Evolutionary conservation across 2,329 filamentous ascomycete species (phyloP), one percentile per base, ranked within the genome.

Genomic region (Fusarium papillatum): DNA sequence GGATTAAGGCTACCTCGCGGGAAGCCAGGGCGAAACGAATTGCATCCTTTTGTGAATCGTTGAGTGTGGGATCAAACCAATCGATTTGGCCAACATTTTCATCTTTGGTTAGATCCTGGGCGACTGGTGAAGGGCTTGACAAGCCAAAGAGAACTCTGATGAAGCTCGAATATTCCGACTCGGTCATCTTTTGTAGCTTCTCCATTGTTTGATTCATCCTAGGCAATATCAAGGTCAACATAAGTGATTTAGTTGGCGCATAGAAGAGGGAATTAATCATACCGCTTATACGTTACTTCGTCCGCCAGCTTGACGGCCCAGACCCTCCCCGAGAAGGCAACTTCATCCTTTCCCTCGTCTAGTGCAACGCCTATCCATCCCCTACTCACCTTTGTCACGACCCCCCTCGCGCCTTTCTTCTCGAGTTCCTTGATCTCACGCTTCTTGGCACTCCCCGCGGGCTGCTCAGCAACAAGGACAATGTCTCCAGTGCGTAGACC

Each of bases 1-100:
- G 97, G 66, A 99, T 98, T 70, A 98, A 87, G 4, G 95, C 95
- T 34, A 98, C 90, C 80, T 98, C 95, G 65, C 89, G 89, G 2
- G 94, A 94, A 9, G 93, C 93, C 66, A 99, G 86, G 0, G 96
- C 95, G 81, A 98, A 99, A n/a, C 91, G 85, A 69, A 94, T 91
- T 19, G 92, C 92, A 68, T 93, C 90, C 77, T 92, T 93, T 80
- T 94, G 92, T 16, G 90, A 92, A 16, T 91, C 89, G 78, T 94
- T 93, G 26, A 94, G 84, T 19, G 86, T 88, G 19, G 88, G 86
- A 76, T 93, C 91, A 68, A 92, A 80, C 91, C 91, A 94, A 50
- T 90, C 85, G 10, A 93, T 82, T 43, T 84, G 85, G 9, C 83
- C 85, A 53, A 84, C 80, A 24, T 86, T 84, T 53, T 88, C 85